Evolutionary conservation across 2,329 filamentous ascomycete genomes (phyloP), one percentile per base, ranked within the genome.

Genomic region (Cryphonectria carpinicola): DNA sequence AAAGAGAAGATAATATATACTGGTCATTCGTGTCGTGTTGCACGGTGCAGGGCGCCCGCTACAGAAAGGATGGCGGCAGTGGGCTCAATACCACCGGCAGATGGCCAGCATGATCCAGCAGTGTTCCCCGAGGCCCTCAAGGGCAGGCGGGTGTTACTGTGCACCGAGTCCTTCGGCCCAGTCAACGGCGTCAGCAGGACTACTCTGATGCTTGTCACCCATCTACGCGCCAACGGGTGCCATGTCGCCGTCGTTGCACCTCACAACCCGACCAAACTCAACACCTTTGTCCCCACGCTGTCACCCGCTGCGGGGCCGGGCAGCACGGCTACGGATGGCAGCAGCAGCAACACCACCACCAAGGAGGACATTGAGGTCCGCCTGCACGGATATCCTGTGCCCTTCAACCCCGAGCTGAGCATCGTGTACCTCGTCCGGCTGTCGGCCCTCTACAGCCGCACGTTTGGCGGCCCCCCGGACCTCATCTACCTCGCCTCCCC

Each of bases 141-240:
- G 52, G 88, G 88, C 13, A 90, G 89, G 78, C 86, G 86, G 73
- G 84, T 93, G 72, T 80, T 93, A 10, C 84, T 93, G 10, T 91
- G 90, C 72, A 92, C 90, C 19, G 91, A 93, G 77, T 92, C 90
- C 0, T 90, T 92, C 70, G 90, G 90, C 3, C 90, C 90, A 0
- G 89, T 93, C 77, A 93, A 93, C 76, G 90, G 91, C n/a, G 90
- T 93, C 62, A 91, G 88, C 75, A 85, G 90, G 72, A 93, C 90
- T 5, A 93, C 91, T 0, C 82, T 90, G 74, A 92, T 89, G 83
- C 84, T 93, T 66, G 88, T 93, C 68, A 87, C 89, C 77, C 90
- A 92, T 74, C 82, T 93, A 28, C 86, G 89, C 69, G 81, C 81
- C n/a, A 82, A 92, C 74, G 90, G 89, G 28, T 89, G 86, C 14